Evolutionary conservation across 495 filamentous ascomycete genomes (phyloP), one percentile per base, ranked within the genome.

Genomic region (Podospora anserina): DNA sequence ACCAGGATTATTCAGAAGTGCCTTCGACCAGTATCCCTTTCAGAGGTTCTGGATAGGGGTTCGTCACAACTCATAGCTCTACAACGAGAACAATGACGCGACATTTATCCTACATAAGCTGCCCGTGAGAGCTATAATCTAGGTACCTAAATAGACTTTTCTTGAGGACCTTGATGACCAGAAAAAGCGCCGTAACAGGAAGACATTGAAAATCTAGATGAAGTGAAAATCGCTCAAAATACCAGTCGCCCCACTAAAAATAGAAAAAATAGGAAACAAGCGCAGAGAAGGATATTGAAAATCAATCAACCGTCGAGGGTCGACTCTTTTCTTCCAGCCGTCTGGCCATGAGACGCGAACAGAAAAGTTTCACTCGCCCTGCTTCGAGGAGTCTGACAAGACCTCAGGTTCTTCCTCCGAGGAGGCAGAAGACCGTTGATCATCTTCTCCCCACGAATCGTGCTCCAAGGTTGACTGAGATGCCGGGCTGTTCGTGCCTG

Each of bases 71-170:
- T 23, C 23, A 23, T 23, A 23, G 23, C 1, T 23, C 23, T 23
- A 23, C 1, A 23, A 23, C 23, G 23, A 23, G 15, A 49, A 49
- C 3, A 58, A 19, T 58, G n/a, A 13, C 20, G 55, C 6, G 15
- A 19, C 23, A 58, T 4, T 20, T 58, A 23, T 23, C 23, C 23
- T 23, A n/a, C 55, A 32, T 9, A 7, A 26, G n/a, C 16, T 23
- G 55, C 55, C 23, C 55, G 55, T 58, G 55, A 4, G 55, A 58
- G 55, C n/a, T 58, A 15, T 58, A 58, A 26, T 58, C 55, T 58
- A 23, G 23, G 23, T 23, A 49, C 39, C 13, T 49, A 23, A 4
- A 58, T 6, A 58, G 7, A 58, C 55, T 20, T 26, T 58, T 58
- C n/a, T 58, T 58, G 55, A 4, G 6, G n/a, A 58, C 23, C n/a